Percentiles rank a stretch among this genome's conserved stretches.
These are phyloP conservation scores for Pseudocercospora musae DNA, from an alignment of 2,329 filamentous ascomycete genomes.

Conservation along the genomic window DNA sequence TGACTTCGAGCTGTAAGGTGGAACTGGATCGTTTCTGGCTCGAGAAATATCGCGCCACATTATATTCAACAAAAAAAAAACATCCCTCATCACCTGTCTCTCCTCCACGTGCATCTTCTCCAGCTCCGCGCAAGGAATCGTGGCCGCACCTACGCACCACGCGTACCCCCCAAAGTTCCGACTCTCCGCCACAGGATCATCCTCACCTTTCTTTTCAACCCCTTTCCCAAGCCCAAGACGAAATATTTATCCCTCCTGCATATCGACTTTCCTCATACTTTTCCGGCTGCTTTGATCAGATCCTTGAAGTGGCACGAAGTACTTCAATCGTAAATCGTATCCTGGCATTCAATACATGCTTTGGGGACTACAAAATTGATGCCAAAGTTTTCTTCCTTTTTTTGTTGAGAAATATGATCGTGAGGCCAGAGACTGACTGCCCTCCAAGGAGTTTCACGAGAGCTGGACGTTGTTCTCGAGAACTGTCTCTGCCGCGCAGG, in stretches of 20 bases:
- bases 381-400: background rate
- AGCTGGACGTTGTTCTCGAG: slow-evolving; percentile 37
- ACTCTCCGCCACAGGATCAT: background rate
- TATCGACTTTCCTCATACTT: background rate
- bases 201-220: background rate
- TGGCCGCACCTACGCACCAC: slow-evolving; percentile 31
- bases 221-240: background rate
- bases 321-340: background rate
- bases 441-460: slow-evolving; percentile 25
- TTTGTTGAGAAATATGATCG: background rate
- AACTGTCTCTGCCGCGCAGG: slow-evolving; percentile 41
- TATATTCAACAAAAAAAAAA: too few species aligned
- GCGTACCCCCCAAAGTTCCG: slow-evolving; percentile 33
- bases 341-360: background rate
- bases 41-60: background rate
- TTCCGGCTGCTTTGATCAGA: background rate
- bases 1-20: background rate
- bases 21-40: background rate
- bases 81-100: slow-evolving; percentile 27
- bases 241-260: background rate
- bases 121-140: slow-evolving; percentile 29
- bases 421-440: background rate
- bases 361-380: background rate
- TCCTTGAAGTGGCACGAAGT: background rate
- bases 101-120: slow-evolving; percentile 29